Base-by-base conservation (phyloP, 2,329 filamentous ascomycete genomes). In the Fragosphaeria purpurea region DNA sequence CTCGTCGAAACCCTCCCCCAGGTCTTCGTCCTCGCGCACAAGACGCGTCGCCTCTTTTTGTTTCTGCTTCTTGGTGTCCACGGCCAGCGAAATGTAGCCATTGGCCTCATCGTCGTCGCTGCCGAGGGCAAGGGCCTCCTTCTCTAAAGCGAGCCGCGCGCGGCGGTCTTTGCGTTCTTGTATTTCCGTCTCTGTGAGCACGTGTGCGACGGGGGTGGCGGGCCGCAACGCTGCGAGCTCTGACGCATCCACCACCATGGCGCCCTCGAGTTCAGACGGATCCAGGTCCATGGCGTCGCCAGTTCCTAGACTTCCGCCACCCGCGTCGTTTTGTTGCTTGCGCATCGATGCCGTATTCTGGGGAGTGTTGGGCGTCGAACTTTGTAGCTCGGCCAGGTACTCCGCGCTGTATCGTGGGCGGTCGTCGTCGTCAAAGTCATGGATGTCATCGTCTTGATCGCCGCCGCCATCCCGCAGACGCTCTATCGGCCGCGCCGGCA, bases 1-100 rank as follows among this genome's bases (percentile, higher is more conserved):
- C 50, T 91, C 85, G 53, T 97, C 91, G 59, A 95, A 97, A 0
- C 89, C 90, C 68, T 97, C 93, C 39, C 86, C 87, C 0, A 96
- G 77, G 61, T 97, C 88, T 63, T 97, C 91, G 59, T 97, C 91
- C 37, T 96, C 89, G 41, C 76, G 79, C 6, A 89, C 77, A 2
- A 97, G 75, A 1, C 91, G 78, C 6, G 85, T 86, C 54, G 89
- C 77, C 37, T 80, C 77, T 56, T 85, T 80, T 59, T 83, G 80
- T 56, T 80, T 79, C 13, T 70, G 48, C 13, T 34, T 68, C 22
- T 30, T 41, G 42, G 39, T 47, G 40, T 31, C 38, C 47, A 73
- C 70, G 2, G 53, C 44, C 52, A 63, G 54, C 13, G 59, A 59
- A 22, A 62, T 60, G 53, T 60, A 61, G 66, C 57, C 59, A 13